Conservation (phyloP, 1,284 basidiomycete genomes). For the Pseudozyma hubeiensis region DNA sequence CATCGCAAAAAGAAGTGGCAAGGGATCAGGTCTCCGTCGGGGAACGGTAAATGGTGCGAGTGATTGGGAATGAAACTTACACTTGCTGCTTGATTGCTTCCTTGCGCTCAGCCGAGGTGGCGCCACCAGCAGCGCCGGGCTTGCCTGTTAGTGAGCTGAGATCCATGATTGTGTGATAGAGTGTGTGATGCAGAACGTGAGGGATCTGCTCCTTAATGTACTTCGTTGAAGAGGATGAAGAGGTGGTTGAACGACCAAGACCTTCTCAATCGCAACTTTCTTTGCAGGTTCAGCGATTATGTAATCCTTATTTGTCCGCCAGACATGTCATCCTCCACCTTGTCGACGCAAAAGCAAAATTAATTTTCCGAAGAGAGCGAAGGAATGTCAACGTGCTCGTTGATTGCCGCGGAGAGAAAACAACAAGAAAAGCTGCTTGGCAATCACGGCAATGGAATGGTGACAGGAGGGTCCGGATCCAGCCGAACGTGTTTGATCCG, state of each 20-base stretch:
- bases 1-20: background rate
- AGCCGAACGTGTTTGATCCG: slow-evolving; percentile 7
- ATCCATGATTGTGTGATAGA: slow-evolving; percentile 43
- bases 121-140: slow-evolving; percentile 10
- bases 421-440: background rate
- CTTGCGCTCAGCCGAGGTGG: slow-evolving; percentile 59
- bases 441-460: background rate
- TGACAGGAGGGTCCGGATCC: slow-evolving; percentile 15
- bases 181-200: background rate
- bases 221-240: background rate
- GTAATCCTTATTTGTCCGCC: slow-evolving; percentile 1
- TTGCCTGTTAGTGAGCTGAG: slow-evolving; percentile 53
- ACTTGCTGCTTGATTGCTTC: slow-evolving; percentile 66
- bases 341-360: background rate
- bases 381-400: slow-evolving; percentile 2
- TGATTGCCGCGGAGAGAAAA: background rate
- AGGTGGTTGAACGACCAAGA: background rate
- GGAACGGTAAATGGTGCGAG: too few species aligned
- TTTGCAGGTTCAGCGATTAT: slow-evolving; percentile 5
- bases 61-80: slow-evolving; percentile 16
- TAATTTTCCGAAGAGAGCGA: slow-evolving; percentile 13
- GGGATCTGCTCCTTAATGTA: too few species aligned
- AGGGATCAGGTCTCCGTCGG: background rate
- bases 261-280: slow-evolving; percentile 3
- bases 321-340: slow-evolving; percentile 6